A percentile compares a stretch with the other conserved stretches of the same genome.
Evolutionary conservation across 2,329 filamentous ascomycete species (phyloP).

Genomic region (Calonectria henricotiae): DNA sequence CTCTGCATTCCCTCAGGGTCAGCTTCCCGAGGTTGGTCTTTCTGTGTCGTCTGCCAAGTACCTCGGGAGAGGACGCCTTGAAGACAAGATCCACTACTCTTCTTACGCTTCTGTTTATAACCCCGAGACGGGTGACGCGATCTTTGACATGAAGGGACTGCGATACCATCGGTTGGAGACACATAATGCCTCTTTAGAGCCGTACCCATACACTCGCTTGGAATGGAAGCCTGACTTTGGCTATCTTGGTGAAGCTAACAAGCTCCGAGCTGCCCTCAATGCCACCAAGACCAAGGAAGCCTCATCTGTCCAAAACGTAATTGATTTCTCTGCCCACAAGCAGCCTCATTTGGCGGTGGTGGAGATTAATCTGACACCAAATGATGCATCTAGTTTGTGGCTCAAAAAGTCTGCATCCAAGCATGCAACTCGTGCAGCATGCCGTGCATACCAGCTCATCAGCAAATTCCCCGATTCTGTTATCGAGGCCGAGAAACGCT

Average conservation of each 20-base stretch:
- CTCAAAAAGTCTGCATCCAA: slow-evolving; percentile 24
- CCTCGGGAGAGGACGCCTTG: slow-evolving; percentile 26
- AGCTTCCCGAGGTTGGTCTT: slow-evolving; percentile 28
- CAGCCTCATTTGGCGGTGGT: slow-evolving; percentile 24
- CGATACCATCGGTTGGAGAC: slow-evolving; percentile 14
- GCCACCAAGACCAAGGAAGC: slow-evolving; percentile 6
- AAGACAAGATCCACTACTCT: slow-evolving; percentile 26
- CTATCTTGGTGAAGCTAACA: background rate
- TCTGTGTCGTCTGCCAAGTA: slow-evolving; percentile 29
- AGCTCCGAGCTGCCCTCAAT: slow-evolving; percentile 6
- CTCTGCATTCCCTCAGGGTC: slow-evolving; percentile 17
- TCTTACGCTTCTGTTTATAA: slow-evolving; percentile 25
- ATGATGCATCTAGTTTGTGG: slow-evolving; percentile 22
- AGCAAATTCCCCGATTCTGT: slow-evolving; percentile 24
- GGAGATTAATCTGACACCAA: slow-evolving; percentile 22
- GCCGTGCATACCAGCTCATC: slow-evolving; percentile 15
- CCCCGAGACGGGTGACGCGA: slow-evolving; percentile 18
- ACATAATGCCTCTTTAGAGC: slow-evolving; percentile 19
- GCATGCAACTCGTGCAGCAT: slow-evolving; percentile 26
- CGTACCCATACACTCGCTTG: slow-evolving; percentile 30
- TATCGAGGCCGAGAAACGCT: slow-evolving; percentile 18
- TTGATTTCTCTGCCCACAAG: slow-evolving; percentile 35
- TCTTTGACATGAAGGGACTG: slow-evolving; percentile 29
- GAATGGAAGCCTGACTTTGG: slow-evolving; percentile 33
- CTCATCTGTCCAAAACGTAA: background rate